These are phyloP conservation scores for Fusarium armeniacum DNA, from an alignment of 2,329 filamentous ascomycete species.

Conservation along the genomic window DNA sequence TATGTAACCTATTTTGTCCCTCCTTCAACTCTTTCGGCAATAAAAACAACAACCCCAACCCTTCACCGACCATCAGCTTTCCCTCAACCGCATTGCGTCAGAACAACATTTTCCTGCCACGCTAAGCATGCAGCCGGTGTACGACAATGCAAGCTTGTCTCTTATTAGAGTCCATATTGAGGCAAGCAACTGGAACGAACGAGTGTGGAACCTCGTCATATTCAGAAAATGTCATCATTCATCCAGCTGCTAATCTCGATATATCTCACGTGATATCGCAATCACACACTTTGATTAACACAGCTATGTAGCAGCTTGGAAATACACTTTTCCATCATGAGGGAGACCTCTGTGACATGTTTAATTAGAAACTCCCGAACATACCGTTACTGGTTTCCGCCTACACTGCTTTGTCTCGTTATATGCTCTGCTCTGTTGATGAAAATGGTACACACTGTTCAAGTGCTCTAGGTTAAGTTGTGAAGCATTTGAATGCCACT, in stretches of 20 bases:
- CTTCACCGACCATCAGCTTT: slow-evolving; percentile 30
- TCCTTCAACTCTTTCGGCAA: neutral
- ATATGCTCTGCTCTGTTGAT: neutral
- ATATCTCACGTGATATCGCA: slow-evolving; percentile 37
- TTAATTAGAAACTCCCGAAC: slow-evolving; percentile 2
- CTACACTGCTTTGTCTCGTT: neutral
- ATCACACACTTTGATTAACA: slow-evolving; percentile 17
- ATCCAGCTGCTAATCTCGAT: slow-evolving; percentile 12
- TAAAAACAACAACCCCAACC: slow-evolving; percentile 10
- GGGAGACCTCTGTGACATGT: slow-evolving; percentile 2
- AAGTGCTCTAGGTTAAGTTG: neutral
- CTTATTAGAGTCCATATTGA: neutral
- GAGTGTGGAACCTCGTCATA: slow-evolving; percentile 34
- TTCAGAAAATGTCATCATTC: slow-evolving; percentile 40
- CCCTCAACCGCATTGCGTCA: slow-evolving; percentile 35
- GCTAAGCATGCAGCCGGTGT: slow-evolving; percentile 35
- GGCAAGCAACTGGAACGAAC: slow-evolving; percentile 36
- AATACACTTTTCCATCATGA: slow-evolving; percentile 15
- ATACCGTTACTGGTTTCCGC: neutral
- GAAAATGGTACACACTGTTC: neutral
- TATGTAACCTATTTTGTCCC: slow-evolving; percentile 13
- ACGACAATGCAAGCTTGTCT: slow-evolving; percentile 14
- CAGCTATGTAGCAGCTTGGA: slow-evolving; percentile 2
- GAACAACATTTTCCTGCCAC: slow-evolving; percentile 24
- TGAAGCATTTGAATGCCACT: neutral